These are phyloP conservation scores for Pezicula neosporulosa DNA, from an alignment of 2,329 filamentous ascomycete genomes.

Conservation along the genomic window DNA sequence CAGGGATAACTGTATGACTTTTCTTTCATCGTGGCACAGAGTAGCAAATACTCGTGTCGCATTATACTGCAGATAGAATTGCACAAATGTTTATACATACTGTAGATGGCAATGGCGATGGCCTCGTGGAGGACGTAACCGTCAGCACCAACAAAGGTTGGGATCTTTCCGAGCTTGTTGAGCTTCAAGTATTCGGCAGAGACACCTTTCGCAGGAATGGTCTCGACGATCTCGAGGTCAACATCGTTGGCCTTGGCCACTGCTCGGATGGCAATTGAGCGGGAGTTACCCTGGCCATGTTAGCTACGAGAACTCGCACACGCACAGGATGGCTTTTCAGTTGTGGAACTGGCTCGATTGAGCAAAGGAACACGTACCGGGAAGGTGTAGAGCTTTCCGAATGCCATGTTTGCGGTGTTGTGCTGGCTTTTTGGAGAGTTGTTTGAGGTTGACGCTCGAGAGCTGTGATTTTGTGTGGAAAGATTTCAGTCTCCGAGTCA, in stretches of 20 bases:
- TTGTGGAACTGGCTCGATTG: not conserved
- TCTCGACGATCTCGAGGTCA: slow-evolving; percentile 81
- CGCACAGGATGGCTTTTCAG: slow-evolving; percentile 1
- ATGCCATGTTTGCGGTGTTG: slow-evolving; percentile 60
- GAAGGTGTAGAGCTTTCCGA: slow-evolving; percentile 95
- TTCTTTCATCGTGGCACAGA: slow-evolving; percentile 35
- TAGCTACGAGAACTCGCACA: slow-evolving; percentile 4
- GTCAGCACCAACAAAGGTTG: slow-evolving; percentile 88
- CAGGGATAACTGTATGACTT: slow-evolving; percentile 95
- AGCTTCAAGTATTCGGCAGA: slow-evolving; percentile 77
- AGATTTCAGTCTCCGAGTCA: no score
- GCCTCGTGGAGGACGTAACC: slow-evolving; percentile 85
- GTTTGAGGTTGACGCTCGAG: slow-evolving; percentile 4
- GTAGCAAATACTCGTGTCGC: slow-evolving; percentile 12
- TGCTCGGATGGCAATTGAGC: slow-evolving; percentile 82
- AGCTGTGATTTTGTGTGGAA: slow-evolving; percentile 5
- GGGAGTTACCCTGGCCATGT: slow-evolving; percentile 71
- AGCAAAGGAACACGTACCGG: slow-evolving; percentile 51
- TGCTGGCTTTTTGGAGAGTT: slow-evolving; percentile 6
- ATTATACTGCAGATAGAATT: not conserved
- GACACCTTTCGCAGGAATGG: slow-evolving; percentile 60
- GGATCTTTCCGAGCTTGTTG: slow-evolving; percentile 87
- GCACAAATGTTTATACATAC: slow-evolving; percentile 58
- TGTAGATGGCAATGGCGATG: slow-evolving; percentile 95
- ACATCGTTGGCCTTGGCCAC: slow-evolving; percentile 97